Conservation (phyloP, 495 filamentous ascomycete genomes). For the Cryomyces antarcticus region DNA sequence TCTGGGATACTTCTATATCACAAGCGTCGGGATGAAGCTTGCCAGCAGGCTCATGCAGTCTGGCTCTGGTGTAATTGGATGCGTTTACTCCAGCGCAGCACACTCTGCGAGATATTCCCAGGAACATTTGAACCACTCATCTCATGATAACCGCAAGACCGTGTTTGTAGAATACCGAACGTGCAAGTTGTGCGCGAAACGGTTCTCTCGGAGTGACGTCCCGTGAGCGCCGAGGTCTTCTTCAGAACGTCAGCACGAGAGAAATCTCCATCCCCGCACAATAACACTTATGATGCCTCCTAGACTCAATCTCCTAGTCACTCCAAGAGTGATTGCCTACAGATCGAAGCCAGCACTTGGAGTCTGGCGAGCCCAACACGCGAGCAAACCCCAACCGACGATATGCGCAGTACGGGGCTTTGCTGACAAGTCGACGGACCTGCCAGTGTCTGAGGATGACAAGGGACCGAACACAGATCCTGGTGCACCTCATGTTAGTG, state of each 20-base stretch:
- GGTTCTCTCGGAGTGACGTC: no score
- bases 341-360: not conserved
- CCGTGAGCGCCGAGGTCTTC: not conserved
- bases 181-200: not conserved
- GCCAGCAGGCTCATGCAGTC: not conserved
- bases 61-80: not conserved
- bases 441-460: conserved; percentile 18
- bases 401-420: conserved; percentile 2
- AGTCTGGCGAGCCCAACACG: not conserved
- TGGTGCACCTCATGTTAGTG: conserved; percentile 35
- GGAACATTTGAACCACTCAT: not conserved
- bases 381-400: not conserved
- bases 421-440: conserved; percentile 18
- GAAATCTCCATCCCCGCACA: not conserved
- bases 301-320: not conserved
- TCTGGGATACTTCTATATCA: not conserved
- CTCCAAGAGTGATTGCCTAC: not conserved
- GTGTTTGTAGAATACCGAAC: not conserved
- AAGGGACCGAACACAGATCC: conserved; percentile 31
- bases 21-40: not conserved
- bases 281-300: not conserved
- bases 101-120: not conserved
- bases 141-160: not conserved
- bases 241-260: not conserved
- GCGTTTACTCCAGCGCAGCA: not conserved